A percentile compares a stretch with the other conserved stretches of the same genome.
phyloP scores from a whole-genome alignment of 2,329 filamentous ascomycete species.

The Calycina herbarum region DNA sequence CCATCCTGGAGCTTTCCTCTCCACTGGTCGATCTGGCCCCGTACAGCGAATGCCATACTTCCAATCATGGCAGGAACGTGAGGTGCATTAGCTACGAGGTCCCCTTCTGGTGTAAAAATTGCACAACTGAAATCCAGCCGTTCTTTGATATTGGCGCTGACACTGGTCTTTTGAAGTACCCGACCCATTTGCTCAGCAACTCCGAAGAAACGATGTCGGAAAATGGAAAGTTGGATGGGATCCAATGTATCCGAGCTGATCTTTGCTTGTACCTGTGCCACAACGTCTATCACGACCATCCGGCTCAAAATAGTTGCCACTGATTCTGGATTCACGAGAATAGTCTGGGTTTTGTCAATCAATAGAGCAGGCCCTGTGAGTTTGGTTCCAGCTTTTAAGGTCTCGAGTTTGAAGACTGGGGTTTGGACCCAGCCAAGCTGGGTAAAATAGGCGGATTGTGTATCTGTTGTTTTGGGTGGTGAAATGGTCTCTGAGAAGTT shows the following conservation, averaged over 20 bases:
- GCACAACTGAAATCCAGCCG: slow-evolving; percentile 79
- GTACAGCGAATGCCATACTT: slow-evolving; percentile 45
- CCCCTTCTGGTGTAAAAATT: slow-evolving; percentile 68
- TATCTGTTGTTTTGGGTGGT: background rate
- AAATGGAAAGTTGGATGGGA: slow-evolving; percentile 74
- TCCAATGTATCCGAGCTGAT: slow-evolving; percentile 53
- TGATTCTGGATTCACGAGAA: slow-evolving; percentile 78
- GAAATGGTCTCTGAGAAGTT: background rate
- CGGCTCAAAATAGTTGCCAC: slow-evolving; percentile 65
- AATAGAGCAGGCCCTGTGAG: slow-evolving; percentile 80
- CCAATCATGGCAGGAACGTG: slow-evolving; percentile 58
- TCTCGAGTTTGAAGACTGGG: slow-evolving; percentile 75
- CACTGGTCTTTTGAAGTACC: slow-evolving; percentile 73
- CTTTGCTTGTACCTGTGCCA: background rate
- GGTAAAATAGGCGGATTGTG: slow-evolving; percentile 59
- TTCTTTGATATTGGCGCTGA: slow-evolving; percentile 78
- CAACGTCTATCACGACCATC: slow-evolving; percentile 76
- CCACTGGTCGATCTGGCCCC: slow-evolving; percentile 75
- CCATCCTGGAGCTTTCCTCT: slow-evolving; percentile 71
- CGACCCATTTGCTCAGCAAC: slow-evolving; percentile 83
- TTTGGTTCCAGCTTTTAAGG: slow-evolving; percentile 69
- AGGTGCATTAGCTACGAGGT: slow-evolving; percentile 75
- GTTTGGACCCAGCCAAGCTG: slow-evolving; percentile 58
- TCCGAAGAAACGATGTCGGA: slow-evolving; percentile 78
- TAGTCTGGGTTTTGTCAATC: slow-evolving; percentile 84